Evolutionary conservation across 306 rosid genomes (phyloP).

Genomic region (Styphnolobium japonicum): DNA sequence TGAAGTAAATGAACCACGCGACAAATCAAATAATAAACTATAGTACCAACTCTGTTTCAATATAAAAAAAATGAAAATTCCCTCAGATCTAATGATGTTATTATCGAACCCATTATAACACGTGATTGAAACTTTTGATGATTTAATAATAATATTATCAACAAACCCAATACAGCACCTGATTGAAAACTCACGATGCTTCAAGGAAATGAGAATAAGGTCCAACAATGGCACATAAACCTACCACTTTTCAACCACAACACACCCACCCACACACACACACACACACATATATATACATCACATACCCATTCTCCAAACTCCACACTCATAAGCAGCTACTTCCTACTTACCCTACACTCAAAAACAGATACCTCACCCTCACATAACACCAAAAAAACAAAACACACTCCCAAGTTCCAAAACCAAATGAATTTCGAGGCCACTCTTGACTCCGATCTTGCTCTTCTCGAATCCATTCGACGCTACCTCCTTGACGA

Average conservation of each 20-base stretch:
- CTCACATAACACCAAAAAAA: background rate
- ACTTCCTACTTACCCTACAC: no score
- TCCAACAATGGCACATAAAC: background rate
- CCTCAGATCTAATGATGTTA: no score
- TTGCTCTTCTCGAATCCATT: slow-evolving; percentile 29
- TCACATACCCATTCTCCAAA: no score
- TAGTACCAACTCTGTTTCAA: no score
- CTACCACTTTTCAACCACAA: background rate
- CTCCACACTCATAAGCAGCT: no score
- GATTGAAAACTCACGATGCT: background rate
- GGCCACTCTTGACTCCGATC: background rate
- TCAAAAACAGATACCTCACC: no score
- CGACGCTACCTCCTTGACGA: slow-evolving; percentile 18
- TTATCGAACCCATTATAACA: background rate
- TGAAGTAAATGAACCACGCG: no score
- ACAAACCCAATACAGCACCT: background rate
- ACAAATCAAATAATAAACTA: no score
- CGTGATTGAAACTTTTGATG: background rate
- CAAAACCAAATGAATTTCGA: background rate
- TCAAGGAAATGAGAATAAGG: background rate
- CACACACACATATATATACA: background rate
- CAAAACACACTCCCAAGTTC: background rate
- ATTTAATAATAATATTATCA: background rate
- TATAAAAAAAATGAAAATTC: no score
- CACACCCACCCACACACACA: background rate